Conservation (phyloP, 2,329 filamentous ascomycete species). For the Sclerotinia subarctica region DNA sequence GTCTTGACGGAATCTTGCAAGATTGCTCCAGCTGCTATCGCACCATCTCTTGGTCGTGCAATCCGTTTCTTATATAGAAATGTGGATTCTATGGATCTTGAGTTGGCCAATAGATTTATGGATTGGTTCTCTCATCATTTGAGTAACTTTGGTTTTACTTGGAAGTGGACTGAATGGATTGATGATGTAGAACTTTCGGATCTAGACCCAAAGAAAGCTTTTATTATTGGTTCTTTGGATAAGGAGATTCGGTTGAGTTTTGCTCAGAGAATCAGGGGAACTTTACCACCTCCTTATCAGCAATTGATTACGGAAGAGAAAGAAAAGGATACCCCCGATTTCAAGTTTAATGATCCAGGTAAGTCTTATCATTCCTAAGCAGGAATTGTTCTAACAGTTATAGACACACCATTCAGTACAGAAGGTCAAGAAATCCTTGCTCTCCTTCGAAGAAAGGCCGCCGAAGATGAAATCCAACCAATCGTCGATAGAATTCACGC, state of each 20-base stretch:
- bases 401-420: conserved; percentile 74
- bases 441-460: conserved; percentile 78
- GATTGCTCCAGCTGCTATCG: conserved; percentile 92
- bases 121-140: conserved; percentile 98
- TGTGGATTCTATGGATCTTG: conserved; percentile 77
- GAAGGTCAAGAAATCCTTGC: conserved; percentile 80
- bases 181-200: conserved; percentile 76
- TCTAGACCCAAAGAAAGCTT: conserved; percentile 85
- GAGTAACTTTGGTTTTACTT: conserved; percentile 98
- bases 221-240: conserved; percentile 85
- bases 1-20: conserved; percentile 95
- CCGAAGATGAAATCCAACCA: conserved; percentile 81
- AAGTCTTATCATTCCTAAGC: conserved; percentile 40
- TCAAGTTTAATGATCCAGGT: conserved; percentile 81
- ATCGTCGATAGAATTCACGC: conserved; percentile 77
- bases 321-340: conserved; percentile 93
- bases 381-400: conserved; percentile 20
- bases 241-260: conserved; percentile 98
- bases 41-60: conserved; percentile 85
- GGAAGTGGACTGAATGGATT: conserved; percentile 98
- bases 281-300: conserved; percentile 80
- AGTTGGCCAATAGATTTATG: conserved; percentile 81
- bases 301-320: conserved; percentile 78
- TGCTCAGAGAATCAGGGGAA: conserved; percentile 91
- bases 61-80: conserved; percentile 89